Conservation (phyloP, 2,329 filamentous ascomycete genomes). For the Botrytis tulipae region DNA sequence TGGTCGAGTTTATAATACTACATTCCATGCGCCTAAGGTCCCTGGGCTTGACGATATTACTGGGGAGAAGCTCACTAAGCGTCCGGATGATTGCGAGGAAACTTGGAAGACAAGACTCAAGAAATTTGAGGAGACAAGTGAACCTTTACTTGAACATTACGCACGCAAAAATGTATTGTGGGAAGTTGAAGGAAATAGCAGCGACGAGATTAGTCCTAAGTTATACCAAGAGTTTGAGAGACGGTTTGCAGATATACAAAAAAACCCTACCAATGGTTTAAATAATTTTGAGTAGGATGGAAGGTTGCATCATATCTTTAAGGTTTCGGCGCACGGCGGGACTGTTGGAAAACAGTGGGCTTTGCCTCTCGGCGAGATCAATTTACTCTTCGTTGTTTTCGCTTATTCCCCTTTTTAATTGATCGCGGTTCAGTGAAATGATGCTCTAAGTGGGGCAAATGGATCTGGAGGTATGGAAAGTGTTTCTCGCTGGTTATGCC, state of each 20-base stretch:
- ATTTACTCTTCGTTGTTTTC: conserved; percentile 1
- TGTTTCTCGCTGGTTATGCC: neutral
- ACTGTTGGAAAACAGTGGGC: neutral
- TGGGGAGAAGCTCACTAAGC: conserved; percentile 78
- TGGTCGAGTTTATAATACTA: conserved; percentile 91
- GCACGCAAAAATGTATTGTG: conserved; percentile 78
- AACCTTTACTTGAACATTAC: conserved; percentile 85
- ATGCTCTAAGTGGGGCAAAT: neutral
- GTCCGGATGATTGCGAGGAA: conserved; percentile 81
- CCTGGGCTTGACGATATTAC: conserved; percentile 85
- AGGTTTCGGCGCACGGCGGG: conserved; percentile 5
- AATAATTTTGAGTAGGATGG: neutral
- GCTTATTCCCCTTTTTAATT: neutral
- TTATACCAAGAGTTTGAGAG: conserved; percentile 78
- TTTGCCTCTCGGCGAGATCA: neutral
- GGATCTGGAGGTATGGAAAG: neutral
- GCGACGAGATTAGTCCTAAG: conserved; percentile 93
- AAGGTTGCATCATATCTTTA: conserved; percentile 7
- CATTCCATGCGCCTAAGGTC: conserved; percentile 82
- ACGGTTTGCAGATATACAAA: conserved; percentile 55
- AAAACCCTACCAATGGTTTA: neutral
- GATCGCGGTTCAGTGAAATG: neutral
- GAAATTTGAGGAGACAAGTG: conserved; percentile 85
- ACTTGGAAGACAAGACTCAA: conserved; percentile 78
- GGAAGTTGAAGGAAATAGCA: conserved; percentile 84